Conservation (phyloP, 1,284 basidiomycete genomes). For the Rhodotorula sp. region DNA sequence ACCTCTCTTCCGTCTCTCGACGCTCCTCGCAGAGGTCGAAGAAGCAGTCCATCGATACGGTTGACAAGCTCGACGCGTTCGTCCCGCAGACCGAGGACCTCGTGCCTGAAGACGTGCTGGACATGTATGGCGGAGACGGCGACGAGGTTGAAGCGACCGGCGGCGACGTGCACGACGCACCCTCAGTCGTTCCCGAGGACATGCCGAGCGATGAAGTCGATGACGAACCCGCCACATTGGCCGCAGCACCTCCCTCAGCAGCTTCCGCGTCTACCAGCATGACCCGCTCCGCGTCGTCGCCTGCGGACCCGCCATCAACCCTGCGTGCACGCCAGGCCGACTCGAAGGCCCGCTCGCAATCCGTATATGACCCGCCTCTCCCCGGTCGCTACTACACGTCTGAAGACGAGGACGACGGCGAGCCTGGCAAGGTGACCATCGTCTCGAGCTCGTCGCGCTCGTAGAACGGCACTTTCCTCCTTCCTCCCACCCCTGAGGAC, state of each 20-base stretch:
- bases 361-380: conserved; percentile 13
- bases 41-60: background rate
- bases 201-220: conserved; percentile 14
- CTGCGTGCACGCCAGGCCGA: background rate
- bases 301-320: background rate
- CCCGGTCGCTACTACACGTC: conserved; percentile 13
- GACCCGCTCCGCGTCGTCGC: conserved; percentile 19
- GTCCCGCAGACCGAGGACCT: conserved; percentile 23
- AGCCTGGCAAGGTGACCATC: conserved; percentile 30
- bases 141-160: background rate
- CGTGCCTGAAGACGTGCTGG: conserved; percentile 32
- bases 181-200: conserved; percentile 13
- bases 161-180: background rate
- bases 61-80: conserved; percentile 20
- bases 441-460: conserved; percentile 4
- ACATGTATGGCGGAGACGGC: conserved; percentile 24
- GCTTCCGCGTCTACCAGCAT: background rate
- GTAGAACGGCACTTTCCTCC: background rate
- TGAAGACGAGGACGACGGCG: conserved; percentile 30
- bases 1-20: background rate
- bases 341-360: conserved; percentile 6
- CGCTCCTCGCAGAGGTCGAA: background rate
- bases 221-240: background rate
- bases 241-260: background rate
- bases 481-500: background rate